Conservation (phyloP, 192 early-diverging fungal species). For the Rhizoclosmatium sp. region DNA sequence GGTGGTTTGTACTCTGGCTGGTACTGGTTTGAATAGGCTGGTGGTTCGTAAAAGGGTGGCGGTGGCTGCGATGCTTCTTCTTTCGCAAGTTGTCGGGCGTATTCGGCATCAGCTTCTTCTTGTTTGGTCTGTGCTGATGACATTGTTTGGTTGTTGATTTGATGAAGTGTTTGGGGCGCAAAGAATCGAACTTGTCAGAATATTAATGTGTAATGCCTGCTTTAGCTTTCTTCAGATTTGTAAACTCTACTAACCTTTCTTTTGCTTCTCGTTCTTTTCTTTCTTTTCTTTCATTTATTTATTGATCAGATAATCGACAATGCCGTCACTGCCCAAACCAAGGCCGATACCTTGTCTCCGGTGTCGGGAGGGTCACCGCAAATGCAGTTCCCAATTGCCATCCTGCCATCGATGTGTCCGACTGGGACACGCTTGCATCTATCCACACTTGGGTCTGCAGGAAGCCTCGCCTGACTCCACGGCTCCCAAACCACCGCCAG, state of each 20-base stretch:
- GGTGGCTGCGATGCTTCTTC: neutral
- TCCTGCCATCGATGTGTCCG: neutral
- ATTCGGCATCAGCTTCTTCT: neutral
- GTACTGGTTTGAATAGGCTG: neutral
- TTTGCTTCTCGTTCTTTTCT: neutral
- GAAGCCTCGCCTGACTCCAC: neutral
- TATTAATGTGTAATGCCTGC: neutral
- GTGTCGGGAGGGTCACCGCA: neutral
- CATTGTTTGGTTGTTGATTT: no score
- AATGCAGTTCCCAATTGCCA: neutral
- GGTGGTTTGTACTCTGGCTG: neutral
- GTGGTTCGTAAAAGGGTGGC: neutral
- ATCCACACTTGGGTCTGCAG: neutral
- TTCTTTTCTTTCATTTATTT: neutral
- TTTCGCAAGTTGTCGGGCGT: conserved; percentile 7
- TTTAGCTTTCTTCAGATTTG: neutral
- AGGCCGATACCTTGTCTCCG: neutral
- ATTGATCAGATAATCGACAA: neutral
- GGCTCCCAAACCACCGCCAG: neutral
- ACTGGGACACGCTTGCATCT: neutral
- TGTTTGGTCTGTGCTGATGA: neutral
- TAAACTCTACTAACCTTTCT: neutral
- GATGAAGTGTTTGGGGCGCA: no score
- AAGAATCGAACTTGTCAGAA: no score
- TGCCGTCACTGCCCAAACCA: neutral